Evolutionary conservation across 768 basidiomycete species (phyloP).

Genomic region (Phlegmacium glaucopus): DNA sequence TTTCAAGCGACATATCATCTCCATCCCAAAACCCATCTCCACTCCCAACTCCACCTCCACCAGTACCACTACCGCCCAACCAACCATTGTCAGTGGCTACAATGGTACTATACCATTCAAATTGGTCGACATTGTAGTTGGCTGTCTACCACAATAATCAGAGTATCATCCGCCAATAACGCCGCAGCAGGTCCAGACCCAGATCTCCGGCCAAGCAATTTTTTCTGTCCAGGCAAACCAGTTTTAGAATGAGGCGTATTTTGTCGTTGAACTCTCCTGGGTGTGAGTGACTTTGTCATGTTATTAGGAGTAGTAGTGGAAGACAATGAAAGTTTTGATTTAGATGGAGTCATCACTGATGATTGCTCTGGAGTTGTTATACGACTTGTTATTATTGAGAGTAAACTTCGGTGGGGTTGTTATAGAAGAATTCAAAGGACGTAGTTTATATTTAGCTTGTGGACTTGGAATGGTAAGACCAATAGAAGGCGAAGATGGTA

Average conservation of each 20-base stretch:
- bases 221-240: not conserved
- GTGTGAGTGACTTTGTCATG: too few species aligned
- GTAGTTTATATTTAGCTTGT: slow-evolving; percentile 24
- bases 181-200: too few species aligned
- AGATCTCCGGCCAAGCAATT: slow-evolving; percentile 1
- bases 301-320: too few species aligned
- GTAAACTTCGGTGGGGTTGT: slow-evolving; percentile 29
- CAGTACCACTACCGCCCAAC: too few species aligned
- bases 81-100: slow-evolving; percentile 25
- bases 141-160: slow-evolving; percentile 3
- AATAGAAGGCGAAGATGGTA: slow-evolving; percentile 30
- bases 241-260: too few species aligned
- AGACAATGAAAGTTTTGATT: slow-evolving; percentile 20
- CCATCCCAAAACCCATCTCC: slow-evolving; percentile 35
- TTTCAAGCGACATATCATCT: slow-evolving; percentile 66
- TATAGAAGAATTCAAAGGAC: slow-evolving; percentile 22
- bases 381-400: slow-evolving; percentile 15
- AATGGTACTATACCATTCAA: slow-evolving; percentile 21
- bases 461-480: slow-evolving; percentile 40
- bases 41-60: not conserved
- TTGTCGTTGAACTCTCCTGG: too few species aligned
- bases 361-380: slow-evolving; percentile 13
- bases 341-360: slow-evolving; percentile 1
- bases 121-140: too few species aligned
- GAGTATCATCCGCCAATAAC: slow-evolving; percentile 7